Percentiles rank a stretch among this genome's conserved stretches.
Conservation (phyloP, 257 asterid species). For the Nicotiana tomentosiformis region DNA sequence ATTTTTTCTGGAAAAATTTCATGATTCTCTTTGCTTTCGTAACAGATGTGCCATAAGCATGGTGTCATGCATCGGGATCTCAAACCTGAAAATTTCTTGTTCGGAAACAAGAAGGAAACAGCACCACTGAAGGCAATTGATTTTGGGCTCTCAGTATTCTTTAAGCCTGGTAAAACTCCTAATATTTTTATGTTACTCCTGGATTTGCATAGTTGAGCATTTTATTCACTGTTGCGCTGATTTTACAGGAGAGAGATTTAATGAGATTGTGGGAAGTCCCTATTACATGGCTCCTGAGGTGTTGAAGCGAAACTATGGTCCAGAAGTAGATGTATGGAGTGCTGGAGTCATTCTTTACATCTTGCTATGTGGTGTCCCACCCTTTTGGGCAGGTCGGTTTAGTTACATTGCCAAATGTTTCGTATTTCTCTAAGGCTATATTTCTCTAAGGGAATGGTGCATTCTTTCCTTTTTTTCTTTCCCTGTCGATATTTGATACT, state of each 20-base stretch:
- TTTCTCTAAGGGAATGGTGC: not conserved
- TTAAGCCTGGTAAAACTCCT: conserved; percentile 48
- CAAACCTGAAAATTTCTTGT: conserved; percentile 62
- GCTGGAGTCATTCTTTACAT: conserved; percentile 75
- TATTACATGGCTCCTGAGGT: conserved; percentile 82
- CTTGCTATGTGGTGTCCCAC: conserved; percentile 64
- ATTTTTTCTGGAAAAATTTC: not conserved
- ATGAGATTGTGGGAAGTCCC: conserved; percentile 76
- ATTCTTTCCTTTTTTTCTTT: not conserved
- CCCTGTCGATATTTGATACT: not conserved
- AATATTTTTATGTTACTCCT: not conserved
- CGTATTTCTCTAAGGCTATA: not conserved
- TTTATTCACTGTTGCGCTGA: not conserved
- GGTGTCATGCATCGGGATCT: conserved; percentile 78
- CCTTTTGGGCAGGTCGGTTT: conserved; percentile 69
- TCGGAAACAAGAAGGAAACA: conserved; percentile 51
- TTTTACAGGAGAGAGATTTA: conserved; percentile 49
- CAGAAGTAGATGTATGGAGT: conserved; percentile 71
- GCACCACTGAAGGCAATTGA: conserved; percentile 61
- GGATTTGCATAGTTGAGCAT: not conserved
- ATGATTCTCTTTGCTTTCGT: not conserved
- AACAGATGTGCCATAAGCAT: conserved; percentile 52
- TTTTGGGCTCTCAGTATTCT: conserved; percentile 61
- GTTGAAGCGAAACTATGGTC: conserved; percentile 56
- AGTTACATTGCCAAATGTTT: not conserved